phyloP scores from a whole-genome alignment of 2,329 filamentous ascomycete genomes.

The Fusarium domesticum region DNA sequence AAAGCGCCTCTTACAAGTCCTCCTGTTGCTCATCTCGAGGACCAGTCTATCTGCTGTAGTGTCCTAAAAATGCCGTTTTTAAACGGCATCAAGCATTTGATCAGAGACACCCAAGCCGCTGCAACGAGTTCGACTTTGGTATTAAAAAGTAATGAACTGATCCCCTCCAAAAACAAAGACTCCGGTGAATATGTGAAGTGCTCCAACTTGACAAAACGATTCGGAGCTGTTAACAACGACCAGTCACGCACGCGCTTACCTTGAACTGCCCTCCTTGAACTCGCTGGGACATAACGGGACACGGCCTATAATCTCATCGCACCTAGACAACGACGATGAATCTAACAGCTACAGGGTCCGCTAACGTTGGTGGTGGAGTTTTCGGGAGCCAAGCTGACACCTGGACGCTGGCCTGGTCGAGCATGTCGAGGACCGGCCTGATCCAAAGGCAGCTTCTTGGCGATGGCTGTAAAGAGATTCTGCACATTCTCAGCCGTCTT shows the following conservation, averaged over 20 bases:
- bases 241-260: slow-evolving; percentile 26
- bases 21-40: slow-evolving; percentile 19
- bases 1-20: slow-evolving; percentile 27
- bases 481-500: slow-evolving; percentile 96
- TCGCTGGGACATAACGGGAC: slow-evolving; percentile 19
- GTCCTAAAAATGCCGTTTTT: slow-evolving; percentile 19
- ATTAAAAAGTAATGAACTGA: slow-evolving; percentile 37
- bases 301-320: slow-evolving; percentile 20
- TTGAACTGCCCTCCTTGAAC: slow-evolving; percentile 23
- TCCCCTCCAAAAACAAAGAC: slow-evolving; percentile 40
- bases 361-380: slow-evolving; percentile 55
- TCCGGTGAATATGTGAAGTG: slow-evolving; percentile 40
- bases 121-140: slow-evolving; percentile 33
- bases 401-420: slow-evolving; percentile 60
- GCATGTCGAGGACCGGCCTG: slow-evolving; percentile 90
- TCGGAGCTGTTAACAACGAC: slow-evolving; percentile 26
- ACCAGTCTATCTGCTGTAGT: slow-evolving; percentile 16
- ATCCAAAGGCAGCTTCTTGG: slow-evolving; percentile 94
- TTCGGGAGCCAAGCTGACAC: slow-evolving; percentile 56
- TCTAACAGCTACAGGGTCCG: slow-evolving; percentile 56
- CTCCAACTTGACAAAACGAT: slow-evolving; percentile 30
- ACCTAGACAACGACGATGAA: slow-evolving; percentile 14
- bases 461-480: slow-evolving; percentile 95
- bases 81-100: slow-evolving; percentile 15
- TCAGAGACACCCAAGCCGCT: slow-evolving; percentile 19